Percentiles rank a stretch among this genome's conserved stretches.
These are phyloP conservation scores for Tilletia indica DNA, from an alignment of 1,284 basidiomycete genomes.

Conservation along the genomic window DNA sequence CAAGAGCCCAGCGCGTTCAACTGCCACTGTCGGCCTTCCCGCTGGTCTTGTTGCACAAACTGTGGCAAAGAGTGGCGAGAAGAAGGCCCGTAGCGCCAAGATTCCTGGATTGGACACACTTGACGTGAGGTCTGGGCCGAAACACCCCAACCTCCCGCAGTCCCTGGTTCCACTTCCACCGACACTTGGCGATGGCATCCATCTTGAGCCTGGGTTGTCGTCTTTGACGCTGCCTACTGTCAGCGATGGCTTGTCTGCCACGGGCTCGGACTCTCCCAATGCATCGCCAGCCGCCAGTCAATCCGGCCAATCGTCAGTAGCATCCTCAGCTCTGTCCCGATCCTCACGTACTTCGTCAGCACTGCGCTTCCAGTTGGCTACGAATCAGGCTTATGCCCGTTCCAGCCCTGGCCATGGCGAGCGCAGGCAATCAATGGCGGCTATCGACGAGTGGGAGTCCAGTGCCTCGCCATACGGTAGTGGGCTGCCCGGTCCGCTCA, in stretches of 20 bases:
- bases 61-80: slow-evolving; percentile 15
- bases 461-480: neutral
- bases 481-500: neutral
- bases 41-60: slow-evolving; percentile 4
- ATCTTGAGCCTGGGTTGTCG: neutral
- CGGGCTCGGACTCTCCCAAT: slow-evolving; percentile 30
- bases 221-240: neutral
- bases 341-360: neutral
- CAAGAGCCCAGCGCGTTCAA: neutral
- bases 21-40: neutral
- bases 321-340: slow-evolving; percentile 27
- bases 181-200: neutral
- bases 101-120: slow-evolving; percentile 10
- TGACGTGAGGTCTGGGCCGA: neutral
- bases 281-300: slow-evolving; percentile 34
- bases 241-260: slow-evolving; percentile 25
- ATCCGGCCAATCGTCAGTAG: slow-evolving; percentile 15
- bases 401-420: neutral
- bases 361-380: neutral
- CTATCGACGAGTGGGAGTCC: slow-evolving; percentile 51
- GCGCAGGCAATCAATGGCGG: slow-evolving; percentile 31
- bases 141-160: slow-evolving; percentile 2
- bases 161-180: slow-evolving; percentile 12
- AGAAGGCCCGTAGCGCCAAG: slow-evolving; percentile 5
- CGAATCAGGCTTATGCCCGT: neutral